A percentile compares a stretch with the other conserved stretches of the same genome.
Conservation (phyloP, 345 rosid genomes). For the Eucalyptus tenuipes region DNA sequence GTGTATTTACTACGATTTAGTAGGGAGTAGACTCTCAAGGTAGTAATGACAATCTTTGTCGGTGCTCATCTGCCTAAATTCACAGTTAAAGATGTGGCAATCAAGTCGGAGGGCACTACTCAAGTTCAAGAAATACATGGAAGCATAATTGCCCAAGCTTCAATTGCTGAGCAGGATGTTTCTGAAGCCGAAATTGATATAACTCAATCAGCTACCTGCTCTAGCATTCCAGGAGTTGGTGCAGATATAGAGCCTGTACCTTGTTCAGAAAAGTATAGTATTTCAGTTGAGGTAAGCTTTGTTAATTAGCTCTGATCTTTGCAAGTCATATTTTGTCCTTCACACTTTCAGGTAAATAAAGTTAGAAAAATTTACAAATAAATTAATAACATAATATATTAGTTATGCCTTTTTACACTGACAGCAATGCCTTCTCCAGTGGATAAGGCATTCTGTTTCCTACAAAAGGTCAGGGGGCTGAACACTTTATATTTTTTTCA, state of each 20-base stretch:
- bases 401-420: neutral
- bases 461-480: neutral
- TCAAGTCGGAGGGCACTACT: conserved; percentile 24
- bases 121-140: conserved; percentile 12
- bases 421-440: neutral
- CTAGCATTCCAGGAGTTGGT: conserved; percentile 1
- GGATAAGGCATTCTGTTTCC: neutral
- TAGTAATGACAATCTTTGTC: neutral
- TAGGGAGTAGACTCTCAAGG: neutral
- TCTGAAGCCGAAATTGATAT: conserved; percentile 1
- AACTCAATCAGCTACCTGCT: neutral
- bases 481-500: neutral
- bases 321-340: neutral
- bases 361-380: neutral
- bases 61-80: neutral
- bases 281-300: conserved; percentile 41
- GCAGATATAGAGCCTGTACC: neutral
- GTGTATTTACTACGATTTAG: neutral
- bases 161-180: neutral
- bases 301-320: neutral
- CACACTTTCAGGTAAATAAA: neutral
- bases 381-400: neutral
- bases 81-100: conserved; percentile 1
- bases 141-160: conserved; percentile 17
- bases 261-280: conserved; percentile 36